A percentile compares a stretch with the other conserved stretches of the same genome.
Conservation (phyloP, 106 monocot species). For the Apostasia shenzhenica region DNA sequence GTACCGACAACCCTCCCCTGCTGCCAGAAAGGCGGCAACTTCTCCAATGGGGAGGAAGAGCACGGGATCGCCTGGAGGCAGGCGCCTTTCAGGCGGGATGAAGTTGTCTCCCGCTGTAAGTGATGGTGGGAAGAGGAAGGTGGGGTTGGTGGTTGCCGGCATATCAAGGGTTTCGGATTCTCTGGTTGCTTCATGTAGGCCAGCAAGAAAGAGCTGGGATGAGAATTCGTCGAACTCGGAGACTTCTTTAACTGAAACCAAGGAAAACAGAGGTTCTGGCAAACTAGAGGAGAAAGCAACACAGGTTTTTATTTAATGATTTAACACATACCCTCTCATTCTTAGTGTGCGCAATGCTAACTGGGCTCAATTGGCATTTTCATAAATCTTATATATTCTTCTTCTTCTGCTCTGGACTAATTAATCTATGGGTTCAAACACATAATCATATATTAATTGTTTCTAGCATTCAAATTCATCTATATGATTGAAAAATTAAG, state of each 20-base stretch:
- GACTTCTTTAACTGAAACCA: constrained; percentile 20
- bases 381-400: too few species aligned
- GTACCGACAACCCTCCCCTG: constrained; percentile 83
- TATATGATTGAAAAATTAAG: too few species aligned
- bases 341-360: too few species aligned
- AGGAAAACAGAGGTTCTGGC: constrained; percentile 30
- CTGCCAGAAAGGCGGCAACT: constrained; percentile 29
- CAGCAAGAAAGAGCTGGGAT: constrained; percentile 81
- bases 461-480: too few species aligned
- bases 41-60: constrained; percentile 47
- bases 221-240: constrained; percentile 19
- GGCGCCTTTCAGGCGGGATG: constrained; percentile 55
- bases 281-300: constrained; percentile 46
- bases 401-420: too few species aligned
- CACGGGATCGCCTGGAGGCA: constrained; percentile 55
- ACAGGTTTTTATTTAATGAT: constrained; percentile 33
- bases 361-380: too few species aligned
- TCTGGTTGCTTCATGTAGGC: constrained; percentile 18
- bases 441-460: too few species aligned
- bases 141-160: constrained; percentile 36
- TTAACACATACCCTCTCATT: background rate
- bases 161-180: constrained; percentile 50
- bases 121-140: constrained; percentile 54
- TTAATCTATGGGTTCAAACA: too few species aligned
- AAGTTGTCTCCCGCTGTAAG: constrained; percentile 40